Evolutionary conservation across 768 basidiomycete genomes (phyloP).

Genomic region (Boletus speciosus): DNA sequence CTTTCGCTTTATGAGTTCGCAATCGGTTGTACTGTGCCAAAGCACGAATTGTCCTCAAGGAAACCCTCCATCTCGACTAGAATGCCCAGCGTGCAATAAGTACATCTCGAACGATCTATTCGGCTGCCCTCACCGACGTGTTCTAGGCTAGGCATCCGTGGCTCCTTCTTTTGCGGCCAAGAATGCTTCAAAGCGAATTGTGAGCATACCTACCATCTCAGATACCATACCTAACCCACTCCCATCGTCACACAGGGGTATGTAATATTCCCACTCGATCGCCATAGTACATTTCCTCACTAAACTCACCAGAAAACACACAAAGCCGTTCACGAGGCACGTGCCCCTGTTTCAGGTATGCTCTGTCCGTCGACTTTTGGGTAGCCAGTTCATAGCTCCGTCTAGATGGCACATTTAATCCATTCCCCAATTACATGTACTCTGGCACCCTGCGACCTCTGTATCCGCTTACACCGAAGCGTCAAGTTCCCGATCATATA

Average conservation of each 20-base stretch:
- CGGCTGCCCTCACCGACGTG: constrained; percentile 8
- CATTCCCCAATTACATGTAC: constrained; percentile 72
- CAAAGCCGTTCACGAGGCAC: constrained; percentile 68
- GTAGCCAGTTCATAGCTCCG: background rate
- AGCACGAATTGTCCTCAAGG: constrained; percentile 71
- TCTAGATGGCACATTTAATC: constrained; percentile 74
- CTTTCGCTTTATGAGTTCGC: constrained; percentile 35
- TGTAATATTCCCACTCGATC: background rate
- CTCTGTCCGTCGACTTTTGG: background rate
- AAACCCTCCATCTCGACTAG: constrained; percentile 79
- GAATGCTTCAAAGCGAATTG: constrained; percentile 96
- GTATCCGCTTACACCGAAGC: constrained; percentile 82
- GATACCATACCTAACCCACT: background rate
- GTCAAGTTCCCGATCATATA: constrained; percentile 80
- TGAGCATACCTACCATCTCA: constrained; percentile 40
- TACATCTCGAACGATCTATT: constrained; percentile 34
- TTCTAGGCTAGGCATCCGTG: constrained; percentile 69
- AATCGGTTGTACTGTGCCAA: constrained; percentile 52
- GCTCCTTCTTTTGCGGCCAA: constrained; percentile 91
- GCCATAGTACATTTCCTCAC: background rate
- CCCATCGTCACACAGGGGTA: constrained; percentile 23
- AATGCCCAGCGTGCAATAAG: constrained; percentile 95
- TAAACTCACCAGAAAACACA: constrained; percentile 63
- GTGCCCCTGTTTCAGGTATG: constrained; percentile 23
- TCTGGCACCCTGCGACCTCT: constrained; percentile 77